These are phyloP conservation scores for Zygosaccharomyces rouxii DNA, from an alignment of 805 yeast species.

Conservation along the genomic window DNA sequence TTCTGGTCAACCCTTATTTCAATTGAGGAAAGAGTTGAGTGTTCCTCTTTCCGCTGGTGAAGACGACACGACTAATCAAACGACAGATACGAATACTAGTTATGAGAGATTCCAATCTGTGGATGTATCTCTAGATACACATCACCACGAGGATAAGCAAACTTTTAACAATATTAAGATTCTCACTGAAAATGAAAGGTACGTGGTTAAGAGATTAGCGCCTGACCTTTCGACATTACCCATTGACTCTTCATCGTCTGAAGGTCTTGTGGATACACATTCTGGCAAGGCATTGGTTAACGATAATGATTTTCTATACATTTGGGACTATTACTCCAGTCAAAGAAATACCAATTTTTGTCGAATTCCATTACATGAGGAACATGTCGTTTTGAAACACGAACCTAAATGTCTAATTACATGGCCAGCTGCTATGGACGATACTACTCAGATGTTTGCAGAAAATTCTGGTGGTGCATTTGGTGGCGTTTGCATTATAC, in stretches of 20 bases:
- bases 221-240: constrained; percentile 20
- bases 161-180: constrained; percentile 17
- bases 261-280: constrained; percentile 44
- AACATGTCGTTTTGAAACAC: constrained; percentile 16
- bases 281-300: constrained; percentile 49
- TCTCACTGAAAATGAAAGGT: constrained; percentile 33
- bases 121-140: constrained; percentile 10
- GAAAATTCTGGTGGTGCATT: constrained; percentile 26
- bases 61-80: constrained; percentile 11
- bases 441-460: constrained; percentile 47
- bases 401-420: constrained; percentile 29
- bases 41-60: constrained; percentile 29
- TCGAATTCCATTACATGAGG: constrained; percentile 29
- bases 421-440: constrained; percentile 31
- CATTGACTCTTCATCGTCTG: constrained; percentile 2
- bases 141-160: constrained; percentile 7
- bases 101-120: constrained; percentile 9
- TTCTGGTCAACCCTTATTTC: constrained; percentile 22
- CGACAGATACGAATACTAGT: constrained; percentile 6
- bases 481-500: constrained; percentile 71
- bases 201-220: constrained; percentile 24
- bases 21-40: constrained; percentile 33
- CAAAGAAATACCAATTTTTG: constrained; percentile 48
- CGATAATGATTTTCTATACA: constrained; percentile 48
- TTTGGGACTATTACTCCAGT: constrained; percentile 65